Conservation (phyloP, 108 stramenopile species). For the Phaeodactylum tricornutum region DNA sequence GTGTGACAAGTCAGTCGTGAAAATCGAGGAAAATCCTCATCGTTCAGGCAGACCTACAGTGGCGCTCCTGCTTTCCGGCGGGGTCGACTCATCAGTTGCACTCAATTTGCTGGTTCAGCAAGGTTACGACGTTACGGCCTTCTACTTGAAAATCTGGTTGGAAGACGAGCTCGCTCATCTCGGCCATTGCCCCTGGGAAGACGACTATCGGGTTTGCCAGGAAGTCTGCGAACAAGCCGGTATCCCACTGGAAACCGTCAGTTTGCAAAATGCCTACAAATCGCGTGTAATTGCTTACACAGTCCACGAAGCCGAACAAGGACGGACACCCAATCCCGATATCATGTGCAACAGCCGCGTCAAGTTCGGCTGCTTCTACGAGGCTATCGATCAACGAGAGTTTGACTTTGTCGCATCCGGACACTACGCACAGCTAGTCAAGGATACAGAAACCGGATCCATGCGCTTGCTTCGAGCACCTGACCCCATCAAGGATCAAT, state of each 20-base stretch:
- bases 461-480: constrained; percentile 74
- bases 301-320: constrained; percentile 69
- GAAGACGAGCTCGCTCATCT: constrained; percentile 94
- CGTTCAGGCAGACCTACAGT: constrained; percentile 36
- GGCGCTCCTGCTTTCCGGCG: constrained; percentile 90
- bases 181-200: constrained; percentile 94
- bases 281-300: constrained; percentile 85
- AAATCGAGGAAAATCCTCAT: not conserved
- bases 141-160: constrained; percentile 97
- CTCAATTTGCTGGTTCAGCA: constrained; percentile 70
- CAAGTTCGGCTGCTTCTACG: constrained; percentile 27
- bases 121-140: constrained; percentile 86
- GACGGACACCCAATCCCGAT: constrained; percentile 96
- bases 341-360: constrained; percentile 93
- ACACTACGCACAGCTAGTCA: constrained; percentile 81
- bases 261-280: constrained; percentile 87
- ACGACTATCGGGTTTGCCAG: constrained; percentile 62
- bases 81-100: constrained; percentile 95
- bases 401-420: constrained; percentile 90
- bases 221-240: constrained; percentile 88
- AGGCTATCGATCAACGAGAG: constrained; percentile 14
- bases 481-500: constrained; percentile 95
- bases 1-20: no score
- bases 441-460: constrained; percentile 2
- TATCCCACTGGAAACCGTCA: constrained; percentile 75